Percentiles rank a stretch among this genome's conserved stretches.
Evolutionary conservation across 2,329 filamentous ascomycete genomes (phyloP).

Genomic region (Cadophora malorum): DNA sequence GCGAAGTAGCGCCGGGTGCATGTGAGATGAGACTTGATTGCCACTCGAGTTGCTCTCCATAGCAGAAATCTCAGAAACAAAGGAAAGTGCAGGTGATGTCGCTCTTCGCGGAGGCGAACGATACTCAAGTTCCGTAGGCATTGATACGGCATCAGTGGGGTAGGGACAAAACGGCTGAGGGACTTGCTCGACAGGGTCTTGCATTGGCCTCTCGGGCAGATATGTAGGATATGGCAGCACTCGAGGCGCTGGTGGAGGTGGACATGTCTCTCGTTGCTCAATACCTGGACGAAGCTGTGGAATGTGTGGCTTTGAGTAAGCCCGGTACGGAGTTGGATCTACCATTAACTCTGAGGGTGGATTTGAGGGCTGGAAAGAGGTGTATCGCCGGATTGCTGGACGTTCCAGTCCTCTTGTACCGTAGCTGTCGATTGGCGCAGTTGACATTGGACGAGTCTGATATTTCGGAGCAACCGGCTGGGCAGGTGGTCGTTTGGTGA

Average conservation of each 20-base stretch:
- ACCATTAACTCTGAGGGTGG: not conserved
- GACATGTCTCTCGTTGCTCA: not conserved
- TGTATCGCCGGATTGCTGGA: not conserved
- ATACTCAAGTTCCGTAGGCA: not conserved
- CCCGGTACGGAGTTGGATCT: not conserved
- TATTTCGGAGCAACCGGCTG: not conserved
- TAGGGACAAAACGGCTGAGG: not conserved
- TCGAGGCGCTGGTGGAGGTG: not conserved
- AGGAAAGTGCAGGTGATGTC: not conserved
- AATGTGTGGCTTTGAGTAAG: slow-evolving; percentile 11
- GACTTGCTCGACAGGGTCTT: not conserved
- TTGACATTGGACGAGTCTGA: slow-evolving; percentile 4
- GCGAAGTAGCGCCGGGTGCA: not conserved
- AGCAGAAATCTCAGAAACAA: slow-evolving; percentile 13
- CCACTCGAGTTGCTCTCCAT: not conserved
- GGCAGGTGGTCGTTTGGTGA: not conserved
- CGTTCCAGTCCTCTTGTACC: not conserved
- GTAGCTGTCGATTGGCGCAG: not conserved
- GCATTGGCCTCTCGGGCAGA: not conserved
- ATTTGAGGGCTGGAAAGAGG: slow-evolving; percentile 1
- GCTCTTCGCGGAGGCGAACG: slow-evolving; percentile 3
- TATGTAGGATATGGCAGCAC: not conserved
- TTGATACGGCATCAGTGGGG: not conserved
- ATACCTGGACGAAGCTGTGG: not conserved
- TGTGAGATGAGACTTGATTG: not conserved